Base-by-base conservation (phyloP, 2,329 filamentous ascomycete species). In the Clonostachys chloroleuca region DNA sequence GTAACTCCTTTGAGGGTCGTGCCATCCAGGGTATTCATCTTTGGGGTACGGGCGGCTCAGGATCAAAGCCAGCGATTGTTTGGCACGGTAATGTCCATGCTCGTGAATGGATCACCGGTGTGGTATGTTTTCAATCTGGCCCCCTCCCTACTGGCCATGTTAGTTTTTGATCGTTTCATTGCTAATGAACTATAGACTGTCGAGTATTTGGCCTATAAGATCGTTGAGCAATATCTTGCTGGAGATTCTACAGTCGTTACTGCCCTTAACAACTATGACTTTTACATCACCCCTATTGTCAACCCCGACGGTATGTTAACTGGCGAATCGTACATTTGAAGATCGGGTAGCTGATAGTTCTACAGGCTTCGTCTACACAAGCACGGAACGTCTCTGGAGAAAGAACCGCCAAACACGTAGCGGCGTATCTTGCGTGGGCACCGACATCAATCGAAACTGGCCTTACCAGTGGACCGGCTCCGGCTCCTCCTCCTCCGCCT, bases 11-110 rank as follows among this genome's bases (percentile, higher is more conserved):
- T 39, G 59, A 75, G 53, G 72, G 72, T 10, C 61, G 73, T 30
- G 57, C 64, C 47, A 87, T 90, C 43, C 76, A 78, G 13, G 86
- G 82, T 1, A 53, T 79, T 42, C 75, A 78, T 51, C 60, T 79
- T 24, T 78, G 66, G 60, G 75, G 75, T 8, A 58, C 58, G 3
- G 59, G 56, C 12, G 66, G 67, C 2, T 65, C 63, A n/a, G 71
- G 70, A 18, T 30, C 24, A 3, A 75, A 75, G 56, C 72, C 72
- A 18, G 75, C 70, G 16, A 60, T 77, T 30, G 62, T 78, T 17
- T 71, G 70, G 50, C 76, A 80, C 49, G 70, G 72, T n/a, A 78
- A 72, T 41, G 72, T 77, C 1, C 76, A 81, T 55, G 73, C 75
- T 9, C 64, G 77, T 34, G 75, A 80, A 61, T 80, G 76, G 76